Percentiles rank a stretch among this genome's conserved stretches.
phyloP scores from a whole-genome alignment of 139 green algal species.

The Chlamydomonas sp. region DNA sequence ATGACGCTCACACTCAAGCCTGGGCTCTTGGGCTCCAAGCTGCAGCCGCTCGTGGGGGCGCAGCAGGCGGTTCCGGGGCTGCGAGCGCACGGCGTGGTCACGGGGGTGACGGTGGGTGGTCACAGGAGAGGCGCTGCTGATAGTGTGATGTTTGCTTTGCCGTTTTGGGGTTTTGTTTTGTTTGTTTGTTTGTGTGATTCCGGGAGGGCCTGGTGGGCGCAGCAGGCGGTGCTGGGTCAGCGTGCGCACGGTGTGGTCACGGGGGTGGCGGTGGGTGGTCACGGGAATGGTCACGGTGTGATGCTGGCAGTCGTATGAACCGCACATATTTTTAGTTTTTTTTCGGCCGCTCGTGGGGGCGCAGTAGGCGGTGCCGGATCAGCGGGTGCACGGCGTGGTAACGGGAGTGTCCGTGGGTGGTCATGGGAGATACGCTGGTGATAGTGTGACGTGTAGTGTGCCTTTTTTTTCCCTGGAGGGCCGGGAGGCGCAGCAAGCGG shows the following conservation, averaged over 20 bases:
- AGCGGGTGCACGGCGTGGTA: slow-evolving; percentile 71
- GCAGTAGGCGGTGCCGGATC: slow-evolving; percentile 48
- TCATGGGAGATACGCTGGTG: neutral
- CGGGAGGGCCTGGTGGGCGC: neutral
- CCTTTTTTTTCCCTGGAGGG: neutral
- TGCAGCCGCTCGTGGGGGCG: slow-evolving; percentile 43
- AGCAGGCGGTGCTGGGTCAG: no score
- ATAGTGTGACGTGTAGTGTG: neutral
- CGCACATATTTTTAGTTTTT: no score
- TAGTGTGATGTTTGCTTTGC: neutral
- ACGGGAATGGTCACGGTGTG: no score
- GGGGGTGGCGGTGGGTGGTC: no score
- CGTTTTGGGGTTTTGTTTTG: no score
- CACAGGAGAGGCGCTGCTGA: neutral
- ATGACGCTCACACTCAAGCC: slow-evolving; percentile 78
- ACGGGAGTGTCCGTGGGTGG: slow-evolving; percentile 52
- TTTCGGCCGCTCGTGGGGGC: slow-evolving; percentile 45
- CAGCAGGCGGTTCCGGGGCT: slow-evolving; percentile 50
- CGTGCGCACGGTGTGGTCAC: no score
- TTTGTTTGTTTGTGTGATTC: no score
- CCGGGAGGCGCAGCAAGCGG: no score
- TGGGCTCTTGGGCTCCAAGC: slow-evolving; percentile 64
- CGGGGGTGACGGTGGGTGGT: slow-evolving; percentile 45
- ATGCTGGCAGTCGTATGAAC: no score
- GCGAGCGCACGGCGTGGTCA: slow-evolving; percentile 76